Base-by-base conservation (phyloP, 164 flowering plant genomes). In the Piper betle region DNA sequence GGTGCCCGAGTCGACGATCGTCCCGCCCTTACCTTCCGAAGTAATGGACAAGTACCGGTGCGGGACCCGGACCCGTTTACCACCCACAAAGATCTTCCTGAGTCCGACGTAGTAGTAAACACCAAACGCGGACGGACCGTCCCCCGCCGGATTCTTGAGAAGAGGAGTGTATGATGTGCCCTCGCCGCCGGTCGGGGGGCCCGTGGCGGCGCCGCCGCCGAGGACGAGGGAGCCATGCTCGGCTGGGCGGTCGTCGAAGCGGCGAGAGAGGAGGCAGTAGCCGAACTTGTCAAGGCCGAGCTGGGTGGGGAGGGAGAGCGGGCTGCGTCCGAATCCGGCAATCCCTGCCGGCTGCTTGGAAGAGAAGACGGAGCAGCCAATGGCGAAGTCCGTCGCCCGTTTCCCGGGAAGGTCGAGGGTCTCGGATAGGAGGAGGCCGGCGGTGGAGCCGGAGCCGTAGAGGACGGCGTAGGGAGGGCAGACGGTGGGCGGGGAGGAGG, bases 1-100 rank as follows among this genome's bases (percentile, higher is more conserved):
- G 11, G 92, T 63, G 13, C 94, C 91, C 42, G 95, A 85, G 70
- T 87, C 97, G 46, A 90, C 79, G 0, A 90, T 73, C 11, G 81
- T 71, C 20, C 97, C 97, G 33, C 95, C 95, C 53, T 75, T 72
- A 3, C 97, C 95, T 57, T 73, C 77, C 1, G 81, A 6, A 53
- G 78, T 80, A 43, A 77, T 79, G 4, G 67, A 58, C n/a, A 86
- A 65, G 60, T 52, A 77, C 1, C 53, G 60, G 76, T 75, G 71
- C 41, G 97, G 92, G 12, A 83, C 64, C 54, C 75, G 79, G 10
- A 87, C 83, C 13, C 37, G 43, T 63, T 77, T 72, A 5, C 72
- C 74, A 8, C 97, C 97, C 43, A 89, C 82, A 9, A 78, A 63
- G 46, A 89, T 68, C 55, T 74, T 76, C 1, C 83, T 63, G 9